Evolutionary conservation across 371 early-diverging fungal genomes (phyloP), one percentile per base, ranked within the genome.

Genomic region (Apophysomyces sp.): DNA sequence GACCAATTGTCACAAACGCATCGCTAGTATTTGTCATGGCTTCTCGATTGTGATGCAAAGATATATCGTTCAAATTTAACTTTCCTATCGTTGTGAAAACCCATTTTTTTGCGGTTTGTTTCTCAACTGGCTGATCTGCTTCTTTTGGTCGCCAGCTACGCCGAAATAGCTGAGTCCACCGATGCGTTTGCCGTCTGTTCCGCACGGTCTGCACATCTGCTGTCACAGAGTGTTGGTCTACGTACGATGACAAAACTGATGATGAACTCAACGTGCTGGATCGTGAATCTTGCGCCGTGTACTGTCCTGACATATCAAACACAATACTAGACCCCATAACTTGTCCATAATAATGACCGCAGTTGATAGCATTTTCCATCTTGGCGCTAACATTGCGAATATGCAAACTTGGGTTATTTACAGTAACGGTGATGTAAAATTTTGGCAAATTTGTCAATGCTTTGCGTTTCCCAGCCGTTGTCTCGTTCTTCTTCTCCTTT

Each of bases 131-230:
- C 15, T 61, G 58, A 8, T 36, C 18, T 4, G 37, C 15, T 9
- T 24, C 57, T 12, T 58, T 64, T 3, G 60, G 18, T 51, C 70
- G 55, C 73, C 75, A 71, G 21, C 73, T 73, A 29, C 68, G 63
- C 58, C 73, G 64, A 39, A 78, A 73, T 4, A 78, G 28, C 27
- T 69, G 75, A 36, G 61, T 71, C 78, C 78, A 78, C 3, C 71
- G 61, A 28, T 65, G 67, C 21, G 59, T 58, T 21, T 67, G 65
- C 31, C 56, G 39, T n/a, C 70, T 53, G n/a, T 71, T 39, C 51
- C 57, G 57, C 29, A 65, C 15, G 49, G 0, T 58, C 32, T 12
- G 21, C 11, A 16, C 16, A 6, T 37, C 55, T 26, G 16, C 12
- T 29, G n/a, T 26, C n/a, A 37, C 32, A 18, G 9, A 18, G 36